Evolutionary conservation across 495 filamentous ascomycete genomes (phyloP).

Genomic region (Baudoinia panamericana): DNA sequence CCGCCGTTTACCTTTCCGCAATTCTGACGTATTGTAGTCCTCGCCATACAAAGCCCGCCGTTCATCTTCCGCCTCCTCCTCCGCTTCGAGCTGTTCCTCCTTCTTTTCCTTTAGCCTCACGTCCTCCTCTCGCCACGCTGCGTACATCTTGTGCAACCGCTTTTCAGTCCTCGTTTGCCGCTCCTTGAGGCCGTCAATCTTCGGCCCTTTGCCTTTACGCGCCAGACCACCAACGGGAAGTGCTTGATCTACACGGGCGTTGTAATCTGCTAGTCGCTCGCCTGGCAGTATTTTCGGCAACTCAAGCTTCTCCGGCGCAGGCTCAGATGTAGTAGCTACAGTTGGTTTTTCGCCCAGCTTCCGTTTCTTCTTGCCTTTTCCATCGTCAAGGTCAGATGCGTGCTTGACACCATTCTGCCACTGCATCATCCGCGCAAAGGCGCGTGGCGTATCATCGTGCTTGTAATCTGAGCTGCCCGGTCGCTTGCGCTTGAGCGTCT

Average conservation of each 20-base stretch:
- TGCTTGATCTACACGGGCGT: conserved; percentile 71
- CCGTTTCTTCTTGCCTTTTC: conserved; percentile 32
- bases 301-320: conserved; percentile 6
- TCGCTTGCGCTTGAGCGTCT: conserved; percentile 36
- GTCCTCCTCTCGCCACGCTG: conserved; percentile 66
- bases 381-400: conserved; percentile 51
- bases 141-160: conserved; percentile 67
- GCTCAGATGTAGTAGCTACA: neutral
- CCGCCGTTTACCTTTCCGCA: conserved; percentile 31
- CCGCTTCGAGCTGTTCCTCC: conserved; percentile 47
- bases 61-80: conserved; percentile 51
- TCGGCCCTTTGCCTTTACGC: conserved; percentile 24
- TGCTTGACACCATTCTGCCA: conserved; percentile 42
- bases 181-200: conserved; percentile 42
- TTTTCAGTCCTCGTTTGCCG: conserved; percentile 64
- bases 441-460: conserved; percentile 71
- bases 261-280: conserved; percentile 70
- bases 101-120: conserved; percentile 39
- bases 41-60: conserved; percentile 35
- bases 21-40: conserved; percentile 39
- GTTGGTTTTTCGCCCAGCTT: conserved; percentile 16
- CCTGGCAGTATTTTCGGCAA: conserved; percentile 63
- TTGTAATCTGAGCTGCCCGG: conserved; percentile 22
- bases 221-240: conserved; percentile 51
- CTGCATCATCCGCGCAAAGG: conserved; percentile 71